Percentiles rank a stretch among this genome's conserved stretches.
Conservation (phyloP, 495 filamentous ascomycete species). For the Lophiostoma macrostomum region DNA sequence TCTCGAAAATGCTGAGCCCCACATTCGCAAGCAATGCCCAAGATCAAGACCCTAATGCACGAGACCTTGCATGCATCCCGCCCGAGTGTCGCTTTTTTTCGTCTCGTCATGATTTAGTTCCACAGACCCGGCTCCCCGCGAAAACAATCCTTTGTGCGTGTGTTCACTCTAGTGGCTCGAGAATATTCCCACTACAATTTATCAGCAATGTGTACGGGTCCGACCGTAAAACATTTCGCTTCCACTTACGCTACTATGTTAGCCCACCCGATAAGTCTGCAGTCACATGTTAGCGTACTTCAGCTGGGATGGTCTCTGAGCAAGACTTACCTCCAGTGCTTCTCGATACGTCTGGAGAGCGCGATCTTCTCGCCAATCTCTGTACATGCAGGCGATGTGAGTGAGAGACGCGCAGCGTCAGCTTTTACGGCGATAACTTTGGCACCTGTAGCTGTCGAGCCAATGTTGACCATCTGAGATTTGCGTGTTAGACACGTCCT, state of each 20-base stretch:
- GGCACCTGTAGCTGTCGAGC: constrained; percentile 85
- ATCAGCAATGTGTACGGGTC: constrained; percentile 11
- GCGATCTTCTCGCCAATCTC: constrained; percentile 97
- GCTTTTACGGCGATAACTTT: constrained; percentile 96
- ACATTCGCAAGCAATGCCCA: constrained; percentile 21
- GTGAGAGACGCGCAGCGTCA: constrained; percentile 85
- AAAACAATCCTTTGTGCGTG: no score
- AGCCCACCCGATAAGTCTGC: constrained; percentile 46
- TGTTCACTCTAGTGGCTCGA: constrained; percentile 22
- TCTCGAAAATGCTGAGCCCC: constrained; percentile 15
- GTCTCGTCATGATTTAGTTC: not conserved
- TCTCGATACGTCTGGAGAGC: constrained; percentile 91
- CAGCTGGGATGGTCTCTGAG: not conserved
- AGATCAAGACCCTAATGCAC: constrained; percentile 11
- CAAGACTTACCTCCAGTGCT: constrained; percentile 93
- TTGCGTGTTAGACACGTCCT: not conserved
- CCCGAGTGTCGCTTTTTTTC: not conserved
- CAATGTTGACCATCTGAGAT: constrained; percentile 88
- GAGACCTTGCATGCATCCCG: not conserved
- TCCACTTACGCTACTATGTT: constrained; percentile 80
- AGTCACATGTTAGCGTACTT: constrained; percentile 59
- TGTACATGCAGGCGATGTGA: constrained; percentile 89
- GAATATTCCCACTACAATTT: constrained; percentile 18
- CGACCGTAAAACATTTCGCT: not conserved
- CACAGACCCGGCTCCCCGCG: no score